Percentiles rank a stretch among this genome's conserved stretches.
These are phyloP conservation scores for Eucalyptus polybractea DNA, from an alignment of 345 rosid species.

Conservation along the genomic window DNA sequence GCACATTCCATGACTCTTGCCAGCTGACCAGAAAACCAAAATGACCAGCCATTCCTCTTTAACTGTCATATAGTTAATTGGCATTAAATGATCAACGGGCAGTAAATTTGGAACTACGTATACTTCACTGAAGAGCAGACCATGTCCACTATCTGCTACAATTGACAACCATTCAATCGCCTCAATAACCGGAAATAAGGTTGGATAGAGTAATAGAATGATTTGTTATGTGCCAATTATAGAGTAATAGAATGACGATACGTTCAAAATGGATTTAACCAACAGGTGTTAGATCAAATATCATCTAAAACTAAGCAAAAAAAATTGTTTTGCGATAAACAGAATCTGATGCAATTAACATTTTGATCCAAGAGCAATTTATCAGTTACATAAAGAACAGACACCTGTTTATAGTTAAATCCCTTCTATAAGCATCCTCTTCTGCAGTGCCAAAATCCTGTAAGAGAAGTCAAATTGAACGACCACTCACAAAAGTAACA, in stretches of 20 bases:
- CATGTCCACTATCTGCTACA: background rate
- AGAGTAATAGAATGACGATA: background rate
- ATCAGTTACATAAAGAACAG: background rate
- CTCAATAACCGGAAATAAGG: background rate
- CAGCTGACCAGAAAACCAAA: background rate
- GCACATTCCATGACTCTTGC: background rate
- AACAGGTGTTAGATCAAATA: background rate
- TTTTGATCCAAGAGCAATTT: background rate
- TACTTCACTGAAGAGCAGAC: background rate
- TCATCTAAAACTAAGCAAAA: background rate
- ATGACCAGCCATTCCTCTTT: background rate
- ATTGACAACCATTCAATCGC: too few relatives aligned
- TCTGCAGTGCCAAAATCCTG: constrained; percentile 92
- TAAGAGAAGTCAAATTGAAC: background rate
- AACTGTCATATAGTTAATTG: background rate
- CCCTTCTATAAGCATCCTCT: constrained; percentile 92
- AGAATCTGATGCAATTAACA: too few relatives aligned
- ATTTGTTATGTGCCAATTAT: background rate
- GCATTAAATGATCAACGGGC: background rate
- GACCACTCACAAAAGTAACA: background rate
- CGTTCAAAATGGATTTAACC: background rate
- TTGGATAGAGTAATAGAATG: background rate
- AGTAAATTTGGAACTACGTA: background rate
- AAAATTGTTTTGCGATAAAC: background rate
- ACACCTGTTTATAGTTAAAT: constrained; percentile 92